A percentile compares a stretch with the other conserved stretches of the same genome.
phyloP scores from a whole-genome alignment of 257 asterid genomes.

The Primulina eburnea region DNA sequence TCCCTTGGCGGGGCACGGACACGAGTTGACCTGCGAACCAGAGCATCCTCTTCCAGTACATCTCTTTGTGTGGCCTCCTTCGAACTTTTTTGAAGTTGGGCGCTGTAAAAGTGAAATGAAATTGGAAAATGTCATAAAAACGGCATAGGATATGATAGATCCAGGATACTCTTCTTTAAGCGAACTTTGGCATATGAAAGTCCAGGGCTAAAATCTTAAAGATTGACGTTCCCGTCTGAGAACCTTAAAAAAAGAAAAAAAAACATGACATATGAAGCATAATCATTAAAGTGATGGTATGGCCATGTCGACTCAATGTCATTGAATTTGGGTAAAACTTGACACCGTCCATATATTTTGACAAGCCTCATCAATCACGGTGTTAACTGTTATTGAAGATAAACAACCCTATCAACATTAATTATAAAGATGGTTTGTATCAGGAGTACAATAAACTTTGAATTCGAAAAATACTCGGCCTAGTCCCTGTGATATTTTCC shows the following conservation, averaged over 20 bases:
- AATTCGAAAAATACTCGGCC: background rate
- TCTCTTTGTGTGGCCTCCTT: slow-evolving; percentile 50
- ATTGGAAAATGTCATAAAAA: background rate
- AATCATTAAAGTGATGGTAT: background rate
- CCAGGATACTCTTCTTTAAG: background rate
- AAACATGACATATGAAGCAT: background rate
- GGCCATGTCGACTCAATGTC: background rate
- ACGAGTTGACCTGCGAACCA: slow-evolving; percentile 83
- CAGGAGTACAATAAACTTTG: no score
- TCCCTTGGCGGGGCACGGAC: slow-evolving; percentile 83
- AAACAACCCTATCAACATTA: slow-evolving; percentile 6
- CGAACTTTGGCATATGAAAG: background rate
- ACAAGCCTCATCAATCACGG: background rate
- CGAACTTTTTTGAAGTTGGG: slow-evolving; percentile 56
- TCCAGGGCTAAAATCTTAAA: background rate
- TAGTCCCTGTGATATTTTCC: background rate
- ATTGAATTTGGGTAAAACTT: background rate
- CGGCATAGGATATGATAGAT: no score
- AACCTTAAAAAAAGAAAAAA: background rate
- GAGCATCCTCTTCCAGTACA: slow-evolving; percentile 69
- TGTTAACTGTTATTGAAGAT: background rate
- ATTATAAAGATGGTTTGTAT: background rate
- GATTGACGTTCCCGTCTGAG: background rate
- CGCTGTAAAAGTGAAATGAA: slow-evolving; percentile 41
- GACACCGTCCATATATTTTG: background rate